Conservation (phyloP, 2,329 filamentous ascomycete species). For the Fonsecaea erecta region DNA sequence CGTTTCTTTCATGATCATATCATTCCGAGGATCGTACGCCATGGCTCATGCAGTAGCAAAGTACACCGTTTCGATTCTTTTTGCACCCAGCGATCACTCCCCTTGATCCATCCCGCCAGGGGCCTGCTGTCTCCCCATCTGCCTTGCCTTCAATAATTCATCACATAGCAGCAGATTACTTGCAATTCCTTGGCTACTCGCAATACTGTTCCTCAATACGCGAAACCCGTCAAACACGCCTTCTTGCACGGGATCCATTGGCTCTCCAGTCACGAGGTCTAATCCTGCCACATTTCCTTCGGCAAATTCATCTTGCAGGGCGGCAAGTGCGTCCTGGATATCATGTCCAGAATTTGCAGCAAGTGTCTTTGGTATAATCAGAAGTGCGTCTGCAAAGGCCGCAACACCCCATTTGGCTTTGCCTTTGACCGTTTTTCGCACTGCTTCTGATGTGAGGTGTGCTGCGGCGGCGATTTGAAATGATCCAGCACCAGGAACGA, state of each 20-base stretch:
- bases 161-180: constrained; percentile 95
- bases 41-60: constrained; percentile 21
- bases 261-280: constrained; percentile 82
- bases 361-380: constrained; percentile 96
- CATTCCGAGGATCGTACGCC: constrained; percentile 4
- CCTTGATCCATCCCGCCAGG: constrained; percentile 41
- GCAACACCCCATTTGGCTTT: constrained; percentile 96
- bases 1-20: background rate
- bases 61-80: background rate
- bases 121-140: constrained; percentile 70
- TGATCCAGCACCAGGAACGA: constrained; percentile 90
- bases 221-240: constrained; percentile 97
- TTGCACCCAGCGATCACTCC: constrained; percentile 4
- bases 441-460: constrained; percentile 83
- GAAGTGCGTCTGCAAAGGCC: constrained; percentile 90
- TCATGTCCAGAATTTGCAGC: constrained; percentile 96
- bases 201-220: constrained; percentile 89
- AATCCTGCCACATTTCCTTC: constrained; percentile 87
- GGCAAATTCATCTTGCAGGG: constrained; percentile 80
- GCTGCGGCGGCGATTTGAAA: constrained; percentile 93
- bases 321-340: constrained; percentile 89
- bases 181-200: constrained; percentile 91
- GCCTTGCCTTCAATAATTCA: constrained; percentile 94
- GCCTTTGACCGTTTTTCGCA: constrained; percentile 90
- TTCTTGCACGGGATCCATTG: constrained; percentile 92